Base-by-base conservation (phyloP, 169 alveolate genomes). In the Plasmodium billcollinsi region DNA sequence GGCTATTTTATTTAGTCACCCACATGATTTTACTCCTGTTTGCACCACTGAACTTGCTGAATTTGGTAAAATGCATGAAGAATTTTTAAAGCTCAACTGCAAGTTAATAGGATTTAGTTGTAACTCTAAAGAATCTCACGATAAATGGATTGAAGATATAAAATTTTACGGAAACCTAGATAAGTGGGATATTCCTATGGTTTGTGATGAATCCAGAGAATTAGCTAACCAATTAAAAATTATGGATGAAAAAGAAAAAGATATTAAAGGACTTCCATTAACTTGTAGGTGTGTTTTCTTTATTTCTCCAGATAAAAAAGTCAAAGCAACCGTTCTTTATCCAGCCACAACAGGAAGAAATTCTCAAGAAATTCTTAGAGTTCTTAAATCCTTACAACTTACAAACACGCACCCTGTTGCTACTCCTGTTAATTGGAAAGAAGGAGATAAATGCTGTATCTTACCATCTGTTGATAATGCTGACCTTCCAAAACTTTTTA, bases 271-370 rank as follows among this genome's bases (percentile, higher is more conserved):
- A 7, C 47, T 95, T 15, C 97, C 97, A 15, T 85, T 95, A 62
- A 90, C 97, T 9, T 88, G 95, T 33, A 92, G 97, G 62, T 83
- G 93, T 39, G 94, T 89, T 43, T 92, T 90, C 59, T 85, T 85
- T 72, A 94, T 95, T 56, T 93, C 94, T 43, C 94, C 95, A 4
- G 91, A 92, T 49, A 78, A 73, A 74, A 83, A 26, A 62, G 74
- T 95, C 6, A 93, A 90, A 66, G 92, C 93, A 12, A 66, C 91
- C n/a, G 29, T 93, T n/a, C 63, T 93, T 8, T 95, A 95, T 88
- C 97, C 97, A 4, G 97, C 96, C 2, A 92, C 96, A 21, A 93
- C 95, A 2, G 97, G 97, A n/a, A 26, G 97, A 50, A 91, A 88
- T 88, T 92, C 93, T 63, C 73, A 69, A n/a, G 97, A 95, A 52